Base-by-base conservation (phyloP, 148 eudicot species). In the Pouteria glomerata region DNA sequence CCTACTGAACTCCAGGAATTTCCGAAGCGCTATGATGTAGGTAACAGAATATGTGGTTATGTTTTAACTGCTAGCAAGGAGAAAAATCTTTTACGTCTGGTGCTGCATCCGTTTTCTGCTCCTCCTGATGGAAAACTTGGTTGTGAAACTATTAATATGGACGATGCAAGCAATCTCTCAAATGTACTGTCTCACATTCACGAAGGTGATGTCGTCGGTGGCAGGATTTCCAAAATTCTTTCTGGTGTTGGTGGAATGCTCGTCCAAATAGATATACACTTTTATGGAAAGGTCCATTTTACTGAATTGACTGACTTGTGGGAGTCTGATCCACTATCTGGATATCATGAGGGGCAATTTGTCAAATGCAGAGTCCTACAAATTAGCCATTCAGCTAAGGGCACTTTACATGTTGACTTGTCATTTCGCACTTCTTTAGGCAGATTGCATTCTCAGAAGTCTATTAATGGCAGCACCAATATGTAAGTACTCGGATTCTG, bases 241-340 rank as follows among this genome's bases (percentile, higher is more conserved):
- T 89, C 97, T 13, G 92, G 97, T 57, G 85, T 89, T 74, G 84
- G 94, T 68, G 99, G 99, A 70, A 73, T 91, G 72, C 85, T 95
- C 82, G 88, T 95, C 66, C 89, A 91, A 78, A 81, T 95, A 66
- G 97, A 95, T 44, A 93, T 90, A 55, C 90, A 86, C 77, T 77
- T 85, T 18, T 91, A 81, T 82, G 99, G 99, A 66, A 95, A 86
- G 77, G 99, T 86, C 57, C 97, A 95, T 76, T 91, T 73, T 82
- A 91, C 96, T 6, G 99, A 95, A 74, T 60, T 95, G 75, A 65
- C 81, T 10, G 89, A 88, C 69, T 7, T 63, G 10, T 81, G 88
- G 90, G 80, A 86, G 16, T 69, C 90, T 39, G 71, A 91, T 51
- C 99, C 99, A 68, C 78, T 95, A 68, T 78, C 94, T 63, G 79